phyloP scores from a whole-genome alignment of 1,139 yeast genomes.

The Saccharomyces hybrid region DNA sequence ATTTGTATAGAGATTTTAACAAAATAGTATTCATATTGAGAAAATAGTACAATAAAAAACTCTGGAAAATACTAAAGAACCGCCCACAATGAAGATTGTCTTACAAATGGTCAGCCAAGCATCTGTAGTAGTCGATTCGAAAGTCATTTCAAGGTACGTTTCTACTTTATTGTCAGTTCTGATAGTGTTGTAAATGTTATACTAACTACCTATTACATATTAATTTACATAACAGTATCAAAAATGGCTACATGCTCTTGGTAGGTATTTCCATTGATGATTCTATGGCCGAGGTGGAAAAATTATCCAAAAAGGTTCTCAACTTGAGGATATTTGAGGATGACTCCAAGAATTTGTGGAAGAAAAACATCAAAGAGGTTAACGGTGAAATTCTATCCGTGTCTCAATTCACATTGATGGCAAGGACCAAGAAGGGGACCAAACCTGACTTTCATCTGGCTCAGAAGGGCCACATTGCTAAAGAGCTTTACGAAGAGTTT shows the following conservation, averaged over 20 bases:
- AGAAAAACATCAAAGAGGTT: conserved; percentile 43
- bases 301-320: conserved; percentile 57
- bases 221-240: conserved; percentile 39
- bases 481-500: conserved; percentile 57
- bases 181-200: neutral
- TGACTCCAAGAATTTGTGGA: conserved; percentile 51
- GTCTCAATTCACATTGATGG: conserved; percentile 86
- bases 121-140: conserved; percentile 71
- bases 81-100: conserved; percentile 63
- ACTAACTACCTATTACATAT: neutral
- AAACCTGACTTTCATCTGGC: conserved; percentile 93
- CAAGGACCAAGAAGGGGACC: conserved; percentile 76
- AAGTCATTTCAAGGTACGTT: conserved; percentile 61
- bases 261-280: conserved; percentile 82
- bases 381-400: conserved; percentile 59
- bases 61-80: neutral
- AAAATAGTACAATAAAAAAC: too few relatives aligned
- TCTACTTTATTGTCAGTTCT: neutral
- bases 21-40: too few relatives aligned
- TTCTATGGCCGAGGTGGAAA: conserved; percentile 61
- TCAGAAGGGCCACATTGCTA: conserved; percentile 72
- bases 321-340: conserved; percentile 64
- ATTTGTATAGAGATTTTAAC: neutral
- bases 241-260: conserved; percentile 66
- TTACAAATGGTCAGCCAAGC: conserved; percentile 83